These are phyloP conservation scores for Phytophthora foliorum DNA, from an alignment of 352 stramenopile species.

Conservation along the genomic window DNA sequence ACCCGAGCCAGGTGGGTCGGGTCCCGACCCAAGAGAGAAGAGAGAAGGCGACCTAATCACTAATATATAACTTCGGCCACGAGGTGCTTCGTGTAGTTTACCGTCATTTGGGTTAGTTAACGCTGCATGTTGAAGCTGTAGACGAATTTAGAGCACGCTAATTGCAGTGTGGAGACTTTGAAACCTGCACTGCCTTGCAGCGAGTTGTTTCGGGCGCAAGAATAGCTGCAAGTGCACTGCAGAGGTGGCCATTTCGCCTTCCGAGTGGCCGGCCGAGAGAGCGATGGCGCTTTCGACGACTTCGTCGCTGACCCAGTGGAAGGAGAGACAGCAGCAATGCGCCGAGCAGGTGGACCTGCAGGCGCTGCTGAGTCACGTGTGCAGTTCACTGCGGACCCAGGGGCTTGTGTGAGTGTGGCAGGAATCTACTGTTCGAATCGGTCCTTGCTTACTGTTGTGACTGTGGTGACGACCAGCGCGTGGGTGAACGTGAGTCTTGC, in stretches of 20 bases:
- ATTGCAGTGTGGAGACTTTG: background rate
- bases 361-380: slow-evolving; percentile 53
- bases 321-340: slow-evolving; percentile 71
- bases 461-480: slow-evolving; percentile 30
- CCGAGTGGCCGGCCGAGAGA: background rate
- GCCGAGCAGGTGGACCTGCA: slow-evolving; percentile 67
- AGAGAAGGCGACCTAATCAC: too few relatives aligned
- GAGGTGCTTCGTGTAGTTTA: background rate
- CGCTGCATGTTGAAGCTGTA: background rate
- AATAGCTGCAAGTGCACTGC: background rate
- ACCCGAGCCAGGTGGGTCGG: too few relatives aligned
- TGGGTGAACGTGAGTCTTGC: slow-evolving; percentile 64
- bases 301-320: slow-evolving; percentile 80
- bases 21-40: too few relatives aligned
- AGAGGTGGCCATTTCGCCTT: slow-evolving; percentile 27
- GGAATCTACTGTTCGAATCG: background rate
- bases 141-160: background rate
- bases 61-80: slow-evolving; percentile 27
- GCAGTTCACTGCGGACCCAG: slow-evolving; percentile 47
- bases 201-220: slow-evolving; percentile 5
- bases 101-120: background rate
- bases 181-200: slow-evolving; percentile 1
- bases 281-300: slow-evolving; percentile 34
- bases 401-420: slow-evolving; percentile 55
- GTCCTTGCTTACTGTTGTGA: background rate